These are phyloP conservation scores for Gracilaria gracilis DNA, from an alignment of 23 red algal species.

Conservation along the genomic window DNA sequence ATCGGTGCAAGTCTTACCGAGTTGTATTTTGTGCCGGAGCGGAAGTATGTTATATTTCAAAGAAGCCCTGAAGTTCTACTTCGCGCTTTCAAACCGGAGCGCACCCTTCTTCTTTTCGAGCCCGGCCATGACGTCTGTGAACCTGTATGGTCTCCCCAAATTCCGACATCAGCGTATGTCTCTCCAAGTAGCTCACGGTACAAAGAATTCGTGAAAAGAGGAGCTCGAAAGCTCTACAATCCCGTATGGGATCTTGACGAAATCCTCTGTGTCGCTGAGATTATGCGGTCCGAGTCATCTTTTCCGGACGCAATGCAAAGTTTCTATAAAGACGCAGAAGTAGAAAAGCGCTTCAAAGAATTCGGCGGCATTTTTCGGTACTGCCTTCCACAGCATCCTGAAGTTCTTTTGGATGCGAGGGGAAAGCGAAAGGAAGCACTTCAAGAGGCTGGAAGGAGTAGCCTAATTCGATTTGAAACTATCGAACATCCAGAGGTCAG, in stretches of 20 bases:
- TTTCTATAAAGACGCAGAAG: not conserved
- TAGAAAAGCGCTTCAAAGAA: not conserved
- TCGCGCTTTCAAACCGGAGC: not conserved
- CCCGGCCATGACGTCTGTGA: not conserved
- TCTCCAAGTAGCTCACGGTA: constrained; percentile 1
- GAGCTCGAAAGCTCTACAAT: not conserved
- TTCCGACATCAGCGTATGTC: not conserved
- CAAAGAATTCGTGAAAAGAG: constrained; percentile 7
- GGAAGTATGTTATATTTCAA: not conserved
- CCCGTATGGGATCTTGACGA: constrained; percentile 8
- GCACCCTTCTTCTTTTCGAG: constrained; percentile 12
- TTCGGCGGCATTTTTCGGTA: constrained; percentile 3
- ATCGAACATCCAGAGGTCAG: not conserved
- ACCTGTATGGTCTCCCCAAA: not conserved
- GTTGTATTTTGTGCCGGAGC: not conserved
- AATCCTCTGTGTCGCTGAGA: not conserved
- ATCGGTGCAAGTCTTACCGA: not conserved
- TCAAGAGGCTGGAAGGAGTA: not conserved
- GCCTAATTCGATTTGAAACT: not conserved
- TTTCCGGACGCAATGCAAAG: constrained; percentile 1
- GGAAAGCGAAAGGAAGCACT: not conserved
- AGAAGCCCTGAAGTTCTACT: not conserved
- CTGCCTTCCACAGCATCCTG: not conserved
- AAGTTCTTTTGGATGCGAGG: not conserved
- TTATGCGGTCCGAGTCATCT: not conserved